Conservation (phyloP, 371 early-diverging fungal genomes). For the Syncephalastrum sp. region DNA sequence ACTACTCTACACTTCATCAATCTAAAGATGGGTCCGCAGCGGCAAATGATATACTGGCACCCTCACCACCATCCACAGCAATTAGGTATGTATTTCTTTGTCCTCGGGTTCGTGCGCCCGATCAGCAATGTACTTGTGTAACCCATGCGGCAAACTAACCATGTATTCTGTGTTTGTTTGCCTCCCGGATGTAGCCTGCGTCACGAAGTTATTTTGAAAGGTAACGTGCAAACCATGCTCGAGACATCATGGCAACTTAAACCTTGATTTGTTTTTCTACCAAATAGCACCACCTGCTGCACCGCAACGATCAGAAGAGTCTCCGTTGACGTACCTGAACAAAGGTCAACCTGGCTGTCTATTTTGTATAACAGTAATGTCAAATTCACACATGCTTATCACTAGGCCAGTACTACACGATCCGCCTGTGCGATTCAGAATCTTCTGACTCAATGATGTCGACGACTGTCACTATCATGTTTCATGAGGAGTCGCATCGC, state of each 20-base stretch:
- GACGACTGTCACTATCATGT: slow-evolving; percentile 63
- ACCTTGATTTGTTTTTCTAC: slow-evolving; percentile 1
- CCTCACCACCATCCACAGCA: too few relatives aligned
- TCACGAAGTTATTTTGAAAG: slow-evolving; percentile 18
- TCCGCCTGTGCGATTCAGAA: slow-evolving; percentile 8
- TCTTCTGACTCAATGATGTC: slow-evolving; percentile 47
- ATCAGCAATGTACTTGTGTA: slow-evolving; percentile 4
- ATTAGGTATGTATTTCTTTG: too few relatives aligned
- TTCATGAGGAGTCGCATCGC: slow-evolving; percentile 74
- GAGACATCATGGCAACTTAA: neutral
- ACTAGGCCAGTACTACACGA: slow-evolving; percentile 18
- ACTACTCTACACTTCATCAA: too few relatives aligned
- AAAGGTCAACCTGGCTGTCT: slow-evolving; percentile 30
- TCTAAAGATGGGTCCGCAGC: too few relatives aligned
- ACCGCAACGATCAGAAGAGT: slow-evolving; percentile 50
- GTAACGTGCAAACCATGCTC: slow-evolving; percentile 3
- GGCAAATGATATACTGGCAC: too few relatives aligned
- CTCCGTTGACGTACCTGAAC: slow-evolving; percentile 55
- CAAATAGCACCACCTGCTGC: slow-evolving; percentile 43
- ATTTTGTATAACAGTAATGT: neutral
- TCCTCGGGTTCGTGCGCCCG: too few relatives aligned
- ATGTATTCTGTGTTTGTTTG: neutral
- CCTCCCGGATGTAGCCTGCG: slow-evolving; percentile 11
- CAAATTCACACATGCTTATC: neutral
- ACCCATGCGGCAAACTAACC: slow-evolving; percentile 12